These are phyloP conservation scores for Davidsoniella neocaledoniae DNA, from an alignment of 2,329 filamentous ascomycete genomes.

Conservation along the genomic window DNA sequence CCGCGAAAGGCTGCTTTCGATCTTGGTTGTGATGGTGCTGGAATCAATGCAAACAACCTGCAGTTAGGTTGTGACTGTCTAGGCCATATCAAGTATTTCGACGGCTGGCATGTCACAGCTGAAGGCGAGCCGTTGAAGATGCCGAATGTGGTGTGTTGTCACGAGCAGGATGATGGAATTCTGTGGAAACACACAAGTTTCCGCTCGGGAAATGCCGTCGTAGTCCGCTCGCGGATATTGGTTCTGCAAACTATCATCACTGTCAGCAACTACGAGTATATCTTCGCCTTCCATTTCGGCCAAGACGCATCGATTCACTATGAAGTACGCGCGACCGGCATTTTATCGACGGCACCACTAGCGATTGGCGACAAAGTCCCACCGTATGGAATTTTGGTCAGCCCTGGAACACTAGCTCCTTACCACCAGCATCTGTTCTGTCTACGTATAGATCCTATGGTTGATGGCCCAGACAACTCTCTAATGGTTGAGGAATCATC, in stretches of 20 bases:
- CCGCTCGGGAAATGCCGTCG: slow-evolving; percentile 39
- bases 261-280: slow-evolving; percentile 48
- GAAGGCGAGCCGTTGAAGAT: slow-evolving; percentile 19
- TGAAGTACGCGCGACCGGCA: slow-evolving; percentile 25
- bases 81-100: slow-evolving; percentile 37
- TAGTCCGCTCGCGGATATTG: slow-evolving; percentile 39
- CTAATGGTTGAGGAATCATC: slow-evolving; percentile 25
- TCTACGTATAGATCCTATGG: slow-evolving; percentile 46
- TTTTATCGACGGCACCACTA: slow-evolving; percentile 28
- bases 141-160: slow-evolving; percentile 22
- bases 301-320: slow-evolving; percentile 30
- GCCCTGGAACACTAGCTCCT: slow-evolving; percentile 43
- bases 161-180: slow-evolving; percentile 34
- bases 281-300: slow-evolving; percentile 29
- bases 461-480: slow-evolving; percentile 42
- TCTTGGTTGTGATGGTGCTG: slow-evolving; percentile 49
- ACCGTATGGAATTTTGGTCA: slow-evolving; percentile 44
- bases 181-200: slow-evolving; percentile 50
- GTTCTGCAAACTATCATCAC: slow-evolving; percentile 50
- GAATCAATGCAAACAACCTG: slow-evolving; percentile 49
- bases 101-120: slow-evolving; percentile 19
- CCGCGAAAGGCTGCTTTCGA: slow-evolving; percentile 55
- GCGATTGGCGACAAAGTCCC: slow-evolving; percentile 34
- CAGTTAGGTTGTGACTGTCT: slow-evolving; percentile 51
- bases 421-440: slow-evolving; percentile 55